Percentiles rank a stretch among this genome's conserved stretches.
Evolutionary conservation across 441 rosid species (phyloP).

Genomic region (Mallotus repandus): DNA sequence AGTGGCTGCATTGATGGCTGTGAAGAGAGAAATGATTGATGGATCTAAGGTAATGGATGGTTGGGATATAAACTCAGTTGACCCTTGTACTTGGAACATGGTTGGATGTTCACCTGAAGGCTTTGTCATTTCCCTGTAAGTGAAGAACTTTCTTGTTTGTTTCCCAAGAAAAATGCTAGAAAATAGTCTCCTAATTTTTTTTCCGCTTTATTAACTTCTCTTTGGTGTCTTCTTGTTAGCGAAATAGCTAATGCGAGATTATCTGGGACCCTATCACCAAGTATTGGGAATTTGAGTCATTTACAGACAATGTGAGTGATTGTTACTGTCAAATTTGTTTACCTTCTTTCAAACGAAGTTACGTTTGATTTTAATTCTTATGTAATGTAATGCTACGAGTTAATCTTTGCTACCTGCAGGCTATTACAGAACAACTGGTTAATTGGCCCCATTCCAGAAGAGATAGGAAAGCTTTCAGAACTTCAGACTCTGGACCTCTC

Average conservation of each 20-base stretch:
- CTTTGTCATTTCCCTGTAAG: conserved; percentile 77
- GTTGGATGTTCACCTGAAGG: conserved; percentile 84
- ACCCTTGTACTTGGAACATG: conserved; percentile 98
- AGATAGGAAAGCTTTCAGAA: conserved; percentile 64
- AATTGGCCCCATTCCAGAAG: conserved; percentile 63
- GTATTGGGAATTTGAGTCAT: conserved; percentile 72
- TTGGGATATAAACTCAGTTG: conserved; percentile 97
- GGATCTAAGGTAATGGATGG: conserved; percentile 56
- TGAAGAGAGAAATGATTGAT: conserved; percentile 79
- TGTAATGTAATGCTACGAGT: neutral
- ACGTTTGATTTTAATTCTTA: neutral
- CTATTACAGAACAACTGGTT: conserved; percentile 64
- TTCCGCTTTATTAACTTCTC: neutral
- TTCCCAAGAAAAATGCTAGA: conserved; percentile 3
- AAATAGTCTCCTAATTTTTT: neutral
- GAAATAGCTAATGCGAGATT: conserved; percentile 80
- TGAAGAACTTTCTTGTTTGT: conserved; percentile 9
- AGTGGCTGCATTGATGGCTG: conserved; percentile 90
- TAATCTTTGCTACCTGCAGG: conserved; percentile 35
- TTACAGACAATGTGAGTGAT: conserved; percentile 65
- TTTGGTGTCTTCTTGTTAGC: conserved; percentile 28
- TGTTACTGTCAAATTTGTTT: neutral
- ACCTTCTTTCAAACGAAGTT: neutral
- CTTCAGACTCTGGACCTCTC: conserved; percentile 89
- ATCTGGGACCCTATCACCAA: conserved; percentile 65